Conservation (phyloP, 306 rosid species). For the Hippophae gyantsensis region DNA sequence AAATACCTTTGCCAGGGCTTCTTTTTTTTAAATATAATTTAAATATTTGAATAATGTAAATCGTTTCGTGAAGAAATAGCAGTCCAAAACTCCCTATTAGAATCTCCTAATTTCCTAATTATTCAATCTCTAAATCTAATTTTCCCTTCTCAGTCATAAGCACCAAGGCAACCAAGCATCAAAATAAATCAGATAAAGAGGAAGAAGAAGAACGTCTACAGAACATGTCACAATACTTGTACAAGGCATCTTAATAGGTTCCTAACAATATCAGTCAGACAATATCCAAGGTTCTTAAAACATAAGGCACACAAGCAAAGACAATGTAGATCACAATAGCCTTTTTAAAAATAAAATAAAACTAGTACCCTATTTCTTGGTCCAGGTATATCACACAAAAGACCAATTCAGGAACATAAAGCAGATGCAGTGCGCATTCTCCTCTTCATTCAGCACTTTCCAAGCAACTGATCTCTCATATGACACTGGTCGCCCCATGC, state of each 20-base stretch:
- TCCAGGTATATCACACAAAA: slow-evolving; percentile 49
- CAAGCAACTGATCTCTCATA: slow-evolving; percentile 94
- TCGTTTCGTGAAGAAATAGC: too few relatives aligned
- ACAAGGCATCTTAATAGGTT: not conserved
- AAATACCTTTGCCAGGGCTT: too few relatives aligned
- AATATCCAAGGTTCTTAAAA: not conserved
- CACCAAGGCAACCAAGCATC: too few relatives aligned
- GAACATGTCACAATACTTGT: not conserved
- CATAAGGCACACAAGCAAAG: not conserved
- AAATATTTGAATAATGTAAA: too few relatives aligned
- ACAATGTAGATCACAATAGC: slow-evolving; percentile 2
- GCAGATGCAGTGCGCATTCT: slow-evolving; percentile 91
- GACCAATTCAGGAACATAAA: slow-evolving; percentile 98
- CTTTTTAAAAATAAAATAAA: slow-evolving; percentile 1
- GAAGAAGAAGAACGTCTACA: not conserved
- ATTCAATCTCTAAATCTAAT: too few relatives aligned
- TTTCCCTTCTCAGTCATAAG: too few relatives aligned
- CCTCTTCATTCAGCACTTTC: slow-evolving; percentile 98
- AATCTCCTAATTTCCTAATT: too few relatives aligned
- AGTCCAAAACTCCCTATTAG: too few relatives aligned
- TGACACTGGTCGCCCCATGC: slow-evolving; percentile 99
- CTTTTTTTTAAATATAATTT: too few relatives aligned
- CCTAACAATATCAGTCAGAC: not conserved
- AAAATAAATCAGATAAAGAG: too few relatives aligned
- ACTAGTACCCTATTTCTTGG: slow-evolving; percentile 5